Evolutionary conservation across 805 yeast species (phyloP), one percentile per base, ranked within the genome.

Genomic region (Metschnikowia picachoensis): DNA sequence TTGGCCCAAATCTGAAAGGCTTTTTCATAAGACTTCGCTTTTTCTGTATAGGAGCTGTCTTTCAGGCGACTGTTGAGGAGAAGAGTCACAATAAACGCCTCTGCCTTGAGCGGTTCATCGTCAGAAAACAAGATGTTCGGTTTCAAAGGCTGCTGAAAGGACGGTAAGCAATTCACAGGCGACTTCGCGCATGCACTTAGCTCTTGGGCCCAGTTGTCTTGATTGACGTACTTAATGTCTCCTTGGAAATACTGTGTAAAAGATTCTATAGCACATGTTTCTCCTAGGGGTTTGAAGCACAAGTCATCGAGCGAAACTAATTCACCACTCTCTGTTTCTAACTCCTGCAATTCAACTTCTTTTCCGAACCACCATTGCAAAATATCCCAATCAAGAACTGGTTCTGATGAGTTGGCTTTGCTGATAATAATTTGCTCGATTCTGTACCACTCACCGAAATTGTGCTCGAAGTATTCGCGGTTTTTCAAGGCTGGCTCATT

Each of bases 401-500:
- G 84, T 16, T 50, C 40, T 0, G 82, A 78, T 0, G 87, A 88
- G 3, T 86, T 73, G 16, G 80, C 80, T 27, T 60, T 58, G 49
- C 68, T 66, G 7, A 92, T 70, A 52, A 87, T 87, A 0, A 88
- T 67, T 65, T 92, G 98, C 58, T 89, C 92, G 4, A 88, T 80
- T 56, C 97, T 74, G 67, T 85, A 94, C 70, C 94, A 92, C 33
- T 95, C 96, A 0, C 97, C 97, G 65, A 92, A 92, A 50, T 81
- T 79, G 16, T 76, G 74, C 61, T 94, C 97, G 60, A 81, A 92
- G 55, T 72, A 82, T 44, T 73, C 68, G 57, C 83, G 82, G 57
- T 92, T 84, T 35, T 76, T 67, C 44, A 74, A 83, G 11, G 90
- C 89, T 3, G 78, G 80, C 9, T 94, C 85, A 16, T 69, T 59